These are phyloP conservation scores for Pseudonitzschia pungens DNA, from an alignment of 108 stramenopile genomes.

Conservation along the genomic window DNA sequence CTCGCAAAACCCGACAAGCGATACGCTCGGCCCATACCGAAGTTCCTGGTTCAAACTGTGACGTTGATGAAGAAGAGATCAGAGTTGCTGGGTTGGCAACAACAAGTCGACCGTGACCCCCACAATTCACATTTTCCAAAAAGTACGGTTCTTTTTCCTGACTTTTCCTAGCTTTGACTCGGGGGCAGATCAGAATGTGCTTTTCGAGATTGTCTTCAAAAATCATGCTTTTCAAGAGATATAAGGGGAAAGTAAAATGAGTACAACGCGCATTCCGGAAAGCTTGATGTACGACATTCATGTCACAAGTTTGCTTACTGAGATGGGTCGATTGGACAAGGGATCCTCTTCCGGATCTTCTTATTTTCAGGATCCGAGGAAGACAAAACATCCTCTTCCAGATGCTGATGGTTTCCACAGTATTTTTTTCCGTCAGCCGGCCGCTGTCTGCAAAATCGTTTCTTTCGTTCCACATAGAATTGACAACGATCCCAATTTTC, in stretches of 20 bases:
- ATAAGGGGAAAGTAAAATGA: background rate
- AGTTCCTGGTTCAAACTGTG: conserved; percentile 4
- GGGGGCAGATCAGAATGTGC: conserved; percentile 73
- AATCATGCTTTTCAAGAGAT: conserved; percentile 24
- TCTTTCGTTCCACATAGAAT: conserved; percentile 45
- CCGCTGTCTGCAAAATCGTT: conserved; percentile 61
- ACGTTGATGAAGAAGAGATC: background rate
- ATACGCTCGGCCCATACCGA: conserved; percentile 49
- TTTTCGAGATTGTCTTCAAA: conserved; percentile 58
- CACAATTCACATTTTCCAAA: conserved; percentile 55
- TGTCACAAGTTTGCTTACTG: conserved; percentile 35
- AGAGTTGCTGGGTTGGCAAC: background rate
- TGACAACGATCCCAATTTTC: conserved; percentile 75
- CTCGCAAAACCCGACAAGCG: conserved; percentile 54
- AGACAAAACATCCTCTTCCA: conserved; percentile 2
- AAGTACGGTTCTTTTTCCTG: conserved; percentile 47
- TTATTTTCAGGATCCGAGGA: background rate
- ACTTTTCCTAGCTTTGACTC: conserved; percentile 44
- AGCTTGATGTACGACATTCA: background rate
- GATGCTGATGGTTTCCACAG: conserved; percentile 53
- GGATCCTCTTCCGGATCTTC: conserved; percentile 59
- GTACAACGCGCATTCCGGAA: background rate
- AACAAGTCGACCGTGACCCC: conserved; percentile 58
- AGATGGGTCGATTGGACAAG: conserved; percentile 84
- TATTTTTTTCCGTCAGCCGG: conserved; percentile 28